phyloP scores from a whole-genome alignment of 148 eudicot species.

The Simmondsia chinensis region DNA sequence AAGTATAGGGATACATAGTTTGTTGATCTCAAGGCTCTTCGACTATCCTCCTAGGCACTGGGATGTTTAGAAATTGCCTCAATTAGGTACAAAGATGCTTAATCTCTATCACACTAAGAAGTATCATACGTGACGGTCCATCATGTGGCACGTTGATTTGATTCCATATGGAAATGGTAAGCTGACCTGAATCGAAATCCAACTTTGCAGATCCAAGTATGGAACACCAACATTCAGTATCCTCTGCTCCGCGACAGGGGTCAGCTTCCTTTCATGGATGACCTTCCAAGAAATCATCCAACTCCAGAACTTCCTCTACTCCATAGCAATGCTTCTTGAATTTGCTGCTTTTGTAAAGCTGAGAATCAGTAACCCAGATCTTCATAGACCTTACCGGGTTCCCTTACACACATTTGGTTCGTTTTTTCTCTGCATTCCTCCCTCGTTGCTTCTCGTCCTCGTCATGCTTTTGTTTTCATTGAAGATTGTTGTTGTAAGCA shows the following conservation, averaged over 20 bases:
- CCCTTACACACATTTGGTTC: constrained; percentile 51
- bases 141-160: too few species aligned
- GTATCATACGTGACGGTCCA: too few species aligned
- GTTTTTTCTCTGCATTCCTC: constrained; percentile 55
- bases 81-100: too few species aligned
- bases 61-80: too few species aligned
- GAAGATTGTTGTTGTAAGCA: constrained; percentile 34
- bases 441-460: constrained; percentile 47
- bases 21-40: too few species aligned
- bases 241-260: constrained; percentile 69
- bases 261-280: constrained; percentile 74
- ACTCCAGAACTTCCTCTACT: constrained; percentile 64
- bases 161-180: too few species aligned
- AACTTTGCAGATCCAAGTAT: constrained; percentile 62
- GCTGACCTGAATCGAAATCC: constrained; percentile 3
- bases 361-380: constrained; percentile 51
- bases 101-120: too few species aligned
- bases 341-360: constrained; percentile 63
- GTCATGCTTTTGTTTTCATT: constrained; percentile 67
- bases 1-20: too few species aligned
- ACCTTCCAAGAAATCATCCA: constrained; percentile 72
- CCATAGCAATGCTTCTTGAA: constrained; percentile 69
- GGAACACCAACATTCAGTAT: constrained; percentile 80
- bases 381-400: constrained; percentile 60
- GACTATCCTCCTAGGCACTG: too few species aligned